Base-by-base conservation (phyloP, 2,329 filamentous ascomycete genomes). In the Colletotrichum kahawae region DNA sequence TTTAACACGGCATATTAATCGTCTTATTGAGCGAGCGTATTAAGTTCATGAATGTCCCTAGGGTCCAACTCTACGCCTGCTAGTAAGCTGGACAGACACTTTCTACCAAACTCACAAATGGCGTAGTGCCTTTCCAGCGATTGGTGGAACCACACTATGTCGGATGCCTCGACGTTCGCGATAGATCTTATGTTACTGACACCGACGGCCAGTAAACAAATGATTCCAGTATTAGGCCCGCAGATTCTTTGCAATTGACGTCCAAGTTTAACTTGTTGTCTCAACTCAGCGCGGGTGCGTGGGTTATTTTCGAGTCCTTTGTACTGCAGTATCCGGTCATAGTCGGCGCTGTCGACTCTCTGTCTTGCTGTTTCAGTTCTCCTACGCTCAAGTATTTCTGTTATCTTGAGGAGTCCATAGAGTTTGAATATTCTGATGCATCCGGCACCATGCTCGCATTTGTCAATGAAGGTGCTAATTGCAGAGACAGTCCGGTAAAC, bases 51-150 rank as follows among this genome's bases (percentile, higher is more conserved):
- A 51, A 51, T 51, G 0, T 51, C n/a, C n/a, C 10, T 6, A 51
- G 6, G 4, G 43, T 48, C 38, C 9, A 48, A 48, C 4, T 48
- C 38, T 18, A 48, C 18, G 3, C 38, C 38, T n/a, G 9, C n/a
- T 1, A 48, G 18, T n/a, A 48, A 9, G 38, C 38, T 48, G 5
- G 38, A 48, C 21, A n/a, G 18, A 48, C 38, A 48, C 38, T 48
- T 48, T 0, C 38, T 48, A 1, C 38, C 18, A 12, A 48, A 21
- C 9, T n/a, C 38, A 1, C 38, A 48, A 48, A 48, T 48, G 5
- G 5, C 18, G 38, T 7, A 18, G 18, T 48, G 0, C 0, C 9
- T 48, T 1, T n/a, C n/a, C 18, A 48, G 1, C 1, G 38, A 18
- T 48, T n/a, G 38, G 0, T 48, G 38, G 12, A 48, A 48, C 18